Evolutionary conservation across 2,329 filamentous ascomycete species (phyloP).

Genomic region (Tolypocladium nubicola): DNA sequence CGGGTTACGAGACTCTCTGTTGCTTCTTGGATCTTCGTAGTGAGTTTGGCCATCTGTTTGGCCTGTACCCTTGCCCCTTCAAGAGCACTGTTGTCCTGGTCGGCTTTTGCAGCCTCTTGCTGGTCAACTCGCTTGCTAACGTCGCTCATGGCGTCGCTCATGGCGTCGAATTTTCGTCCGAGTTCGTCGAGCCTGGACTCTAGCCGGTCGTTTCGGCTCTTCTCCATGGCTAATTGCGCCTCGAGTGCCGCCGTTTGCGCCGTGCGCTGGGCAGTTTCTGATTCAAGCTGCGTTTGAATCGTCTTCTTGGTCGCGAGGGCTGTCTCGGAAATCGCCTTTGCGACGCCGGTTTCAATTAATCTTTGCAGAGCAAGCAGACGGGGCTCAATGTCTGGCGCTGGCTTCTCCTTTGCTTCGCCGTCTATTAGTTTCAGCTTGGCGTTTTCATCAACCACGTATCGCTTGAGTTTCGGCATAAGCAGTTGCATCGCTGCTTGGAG

Average conservation of each 20-base stretch:
- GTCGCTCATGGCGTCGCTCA: neutral
- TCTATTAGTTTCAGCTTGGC: neutral
- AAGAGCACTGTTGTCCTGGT: neutral
- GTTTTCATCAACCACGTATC: neutral
- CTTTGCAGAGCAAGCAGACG: neutral
- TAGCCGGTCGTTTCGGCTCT: slow-evolving; percentile 8
- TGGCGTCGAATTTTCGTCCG: slow-evolving; percentile 1
- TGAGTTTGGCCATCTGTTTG: neutral
- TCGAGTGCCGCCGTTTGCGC: slow-evolving; percentile 2
- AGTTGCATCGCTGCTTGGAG: neutral
- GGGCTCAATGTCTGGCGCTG: neutral
- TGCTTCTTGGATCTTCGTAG: neutral
- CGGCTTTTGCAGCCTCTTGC: neutral
- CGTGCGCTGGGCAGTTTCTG: slow-evolving; percentile 1
- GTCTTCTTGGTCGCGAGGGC: neutral
- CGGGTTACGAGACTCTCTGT: neutral
- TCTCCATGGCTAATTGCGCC: slow-evolving; percentile 2
- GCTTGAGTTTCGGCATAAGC: neutral
- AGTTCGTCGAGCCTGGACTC: slow-evolving; percentile 14
- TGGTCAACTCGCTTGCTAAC: neutral
- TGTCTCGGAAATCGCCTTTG: neutral
- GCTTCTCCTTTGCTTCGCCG: neutral
- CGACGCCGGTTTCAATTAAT: neutral
- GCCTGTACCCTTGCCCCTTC: neutral
- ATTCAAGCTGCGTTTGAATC: slow-evolving; percentile 1